A percentile compares a stretch with the other conserved stretches of the same genome.
Conservation (phyloP, 495 filamentous ascomycete genomes). For the Neurospora discreta region DNA sequence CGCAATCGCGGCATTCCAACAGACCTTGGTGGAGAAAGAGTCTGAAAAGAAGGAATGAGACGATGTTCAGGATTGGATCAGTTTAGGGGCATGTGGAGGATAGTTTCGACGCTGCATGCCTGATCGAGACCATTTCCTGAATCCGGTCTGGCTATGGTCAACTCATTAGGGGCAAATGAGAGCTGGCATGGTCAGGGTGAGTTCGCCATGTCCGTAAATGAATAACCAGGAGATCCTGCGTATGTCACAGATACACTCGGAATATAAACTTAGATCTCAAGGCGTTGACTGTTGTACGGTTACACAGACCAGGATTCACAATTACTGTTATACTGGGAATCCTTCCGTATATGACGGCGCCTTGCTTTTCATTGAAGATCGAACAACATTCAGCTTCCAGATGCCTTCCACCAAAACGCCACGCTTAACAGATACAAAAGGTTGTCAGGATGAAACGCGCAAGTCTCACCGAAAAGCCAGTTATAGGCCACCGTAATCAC, state of each 20-base stretch:
- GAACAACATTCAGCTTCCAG: neutral
- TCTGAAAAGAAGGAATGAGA: neutral
- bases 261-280: neutral
- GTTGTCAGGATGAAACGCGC: neutral
- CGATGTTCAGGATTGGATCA: neutral
- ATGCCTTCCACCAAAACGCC: neutral
- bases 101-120: neutral
- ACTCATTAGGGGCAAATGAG: neutral
- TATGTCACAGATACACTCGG: neutral
- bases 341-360: neutral
- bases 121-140: neutral
- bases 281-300: neutral
- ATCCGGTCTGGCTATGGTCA: neutral
- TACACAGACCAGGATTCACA: neutral
- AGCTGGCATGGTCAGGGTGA: neutral
- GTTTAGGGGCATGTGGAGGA: neutral
- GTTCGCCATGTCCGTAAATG: neutral
- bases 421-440: neutral
- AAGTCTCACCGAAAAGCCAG: neutral
- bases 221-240: neutral
- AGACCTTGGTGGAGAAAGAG: slow-evolving; percentile 11
- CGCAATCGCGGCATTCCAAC: slow-evolving; percentile 20
- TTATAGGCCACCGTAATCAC: neutral
- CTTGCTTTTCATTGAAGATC: neutral
- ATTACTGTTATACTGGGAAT: neutral